A percentile compares a stretch with the other conserved stretches of the same genome.
Evolutionary conservation across 1,284 basidiomycete species (phyloP).

Genomic region (Apiotrichum porosum): DNA sequence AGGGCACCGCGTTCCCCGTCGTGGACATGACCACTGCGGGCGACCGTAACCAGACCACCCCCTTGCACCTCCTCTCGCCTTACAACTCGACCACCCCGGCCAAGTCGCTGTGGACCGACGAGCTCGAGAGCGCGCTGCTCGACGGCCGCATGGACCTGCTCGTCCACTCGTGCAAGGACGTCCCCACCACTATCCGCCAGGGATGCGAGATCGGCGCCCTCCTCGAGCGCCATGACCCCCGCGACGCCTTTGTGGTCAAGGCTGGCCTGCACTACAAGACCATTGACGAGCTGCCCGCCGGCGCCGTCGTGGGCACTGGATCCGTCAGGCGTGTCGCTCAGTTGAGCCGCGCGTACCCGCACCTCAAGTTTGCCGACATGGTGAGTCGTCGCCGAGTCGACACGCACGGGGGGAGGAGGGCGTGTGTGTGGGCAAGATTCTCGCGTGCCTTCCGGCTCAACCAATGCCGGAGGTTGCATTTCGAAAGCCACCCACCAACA

Average conservation of each 20-base stretch:
- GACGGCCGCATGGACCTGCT: slow-evolving; percentile 79
- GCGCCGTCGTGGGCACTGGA: slow-evolving; percentile 88
- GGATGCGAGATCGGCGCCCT: slow-evolving; percentile 84
- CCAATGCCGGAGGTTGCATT: neutral
- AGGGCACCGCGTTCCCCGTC: slow-evolving; percentile 57
- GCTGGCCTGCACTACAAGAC: slow-evolving; percentile 65
- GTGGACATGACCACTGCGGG: slow-evolving; percentile 86
- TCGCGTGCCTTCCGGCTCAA: too few relatives aligned
- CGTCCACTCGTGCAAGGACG: slow-evolving; percentile 90
- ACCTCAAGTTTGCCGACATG: slow-evolving; percentile 80
- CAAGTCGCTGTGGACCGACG: slow-evolving; percentile 91
- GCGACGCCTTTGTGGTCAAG: slow-evolving; percentile 86
- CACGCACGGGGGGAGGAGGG: too few relatives aligned
- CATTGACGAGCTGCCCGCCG: slow-evolving; percentile 79
- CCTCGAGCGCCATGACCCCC: slow-evolving; percentile 79
- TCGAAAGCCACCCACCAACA: neutral
- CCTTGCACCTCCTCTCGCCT: slow-evolving; percentile 52
- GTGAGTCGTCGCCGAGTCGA: too few relatives aligned
- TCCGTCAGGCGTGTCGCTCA: slow-evolving; percentile 91
- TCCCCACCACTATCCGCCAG: slow-evolving; percentile 79
- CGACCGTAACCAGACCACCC: slow-evolving; percentile 76
- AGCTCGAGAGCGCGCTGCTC: slow-evolving; percentile 78
- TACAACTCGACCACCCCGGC: slow-evolving; percentile 50
- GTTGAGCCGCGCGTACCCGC: slow-evolving; percentile 71
- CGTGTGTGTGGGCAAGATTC: too few relatives aligned